A percentile compares a stretch with the other conserved stretches of the same genome.
Conservation (phyloP, 2,329 filamentous ascomycete species). For the Ophiosphaerella herpotricha region DNA sequence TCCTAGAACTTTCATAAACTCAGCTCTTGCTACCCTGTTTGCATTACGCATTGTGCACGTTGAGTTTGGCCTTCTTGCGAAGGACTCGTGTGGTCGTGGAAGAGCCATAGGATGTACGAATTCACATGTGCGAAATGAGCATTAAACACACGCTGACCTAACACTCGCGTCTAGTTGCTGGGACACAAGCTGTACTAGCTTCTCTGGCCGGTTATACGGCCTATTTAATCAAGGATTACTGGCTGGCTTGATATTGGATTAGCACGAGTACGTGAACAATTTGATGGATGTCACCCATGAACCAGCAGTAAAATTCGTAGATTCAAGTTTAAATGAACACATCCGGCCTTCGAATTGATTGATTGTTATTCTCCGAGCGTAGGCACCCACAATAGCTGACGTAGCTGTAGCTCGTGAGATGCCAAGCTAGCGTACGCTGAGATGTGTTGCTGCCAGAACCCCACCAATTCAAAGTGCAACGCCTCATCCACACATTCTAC, state of each 20-base stretch:
- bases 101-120: slow-evolving; percentile 27
- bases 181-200: slow-evolving; percentile 36
- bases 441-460: slow-evolving; percentile 14
- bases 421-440: slow-evolving; percentile 17
- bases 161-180: slow-evolving; percentile 13
- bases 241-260: slow-evolving; percentile 17
- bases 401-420: slow-evolving; percentile 13
- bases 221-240: slow-evolving; percentile 39
- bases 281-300: too few relatives aligned
- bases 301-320: too few relatives aligned
- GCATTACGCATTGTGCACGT: slow-evolving; percentile 46
- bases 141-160: too few relatives aligned
- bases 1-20: slow-evolving; percentile 33
- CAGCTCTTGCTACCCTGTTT: slow-evolving; percentile 46
- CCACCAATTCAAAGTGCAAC: slow-evolving; percentile 18
- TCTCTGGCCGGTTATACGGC: slow-evolving; percentile 36
- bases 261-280: too few relatives aligned
- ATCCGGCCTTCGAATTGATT: too few relatives aligned
- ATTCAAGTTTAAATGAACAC: too few relatives aligned
- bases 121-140: too few relatives aligned
- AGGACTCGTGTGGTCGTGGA: slow-evolving; percentile 27
- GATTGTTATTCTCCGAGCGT: background rate
- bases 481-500: slow-evolving; percentile 11
- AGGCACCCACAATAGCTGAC: slow-evolving; percentile 12
- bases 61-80: slow-evolving; percentile 45